Base-by-base conservation (phyloP, 2,329 filamentous ascomycete species). In the Simplicillium aogashimaense region DNA sequence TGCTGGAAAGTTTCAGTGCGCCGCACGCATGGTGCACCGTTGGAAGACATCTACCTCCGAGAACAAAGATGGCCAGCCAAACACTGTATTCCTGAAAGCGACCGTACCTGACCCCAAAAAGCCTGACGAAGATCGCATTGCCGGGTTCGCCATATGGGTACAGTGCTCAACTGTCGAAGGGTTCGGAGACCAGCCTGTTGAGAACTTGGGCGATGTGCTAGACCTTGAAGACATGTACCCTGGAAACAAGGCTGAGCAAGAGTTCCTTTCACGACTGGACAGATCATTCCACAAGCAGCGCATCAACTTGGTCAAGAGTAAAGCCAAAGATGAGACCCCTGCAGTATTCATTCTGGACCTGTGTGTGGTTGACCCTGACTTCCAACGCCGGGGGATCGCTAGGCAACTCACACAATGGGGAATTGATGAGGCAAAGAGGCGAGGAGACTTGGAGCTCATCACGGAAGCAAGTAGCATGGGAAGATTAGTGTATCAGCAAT, bases 41-140 rank as follows among this genome's bases (percentile, higher is more conserved):
- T 77, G 65, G 63, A 41, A 44, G 2, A 41, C 34, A 1, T 57
- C 56, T 4, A 63, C 61, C 3, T 54, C 43, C 9, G 65, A 74
- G 52, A 25, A 25, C 20, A 56, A 53, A 8, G 45, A 61, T 29
- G 69, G 70, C n/a, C 50, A 64, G 8, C 60, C 62, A 2, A 75
- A 72, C 49, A 68, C 64, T 1, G 40, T 76, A 1, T 76, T 71
- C 44, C 58, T 78, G 44, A 76, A 76, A 44, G 74, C 72, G 2
- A 74, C 67, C 0, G 36, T 75, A 1, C 52, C 63, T 1, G 54
- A 57, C 41, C 54, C 58, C 1, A 47, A 61, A 1, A 49, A 50
- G 2, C 6, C 20, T 11, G 16, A 38, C 6, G 43, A 43, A 5
- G 35, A 18, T 15, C 3, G 4, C 7, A 58, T 76, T n/a, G 74